Evolutionary conservation across 2,329 filamentous ascomycete species (phyloP).

Genomic region (Fusarium annulatum): DNA sequence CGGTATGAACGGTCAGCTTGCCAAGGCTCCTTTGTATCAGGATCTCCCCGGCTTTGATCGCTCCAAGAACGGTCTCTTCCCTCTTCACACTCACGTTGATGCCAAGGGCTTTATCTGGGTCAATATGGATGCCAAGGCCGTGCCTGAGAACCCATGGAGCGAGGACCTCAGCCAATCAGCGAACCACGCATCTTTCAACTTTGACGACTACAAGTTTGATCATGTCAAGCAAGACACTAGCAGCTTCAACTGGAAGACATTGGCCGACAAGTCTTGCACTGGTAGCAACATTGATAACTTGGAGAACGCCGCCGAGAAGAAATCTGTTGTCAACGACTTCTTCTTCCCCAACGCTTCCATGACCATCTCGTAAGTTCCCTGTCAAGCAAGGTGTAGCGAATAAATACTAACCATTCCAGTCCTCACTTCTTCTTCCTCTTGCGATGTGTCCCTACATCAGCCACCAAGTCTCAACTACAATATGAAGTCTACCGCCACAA

Average conservation of each 20-base stretch:
- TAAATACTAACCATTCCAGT: conserved; percentile 48
- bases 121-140: conserved; percentile 61
- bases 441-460: conserved; percentile 24
- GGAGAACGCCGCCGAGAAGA: conserved; percentile 11
- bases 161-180: conserved; percentile 57
- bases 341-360: conserved; percentile 39
- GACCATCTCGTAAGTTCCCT: conserved; percentile 55
- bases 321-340: conserved; percentile 26
- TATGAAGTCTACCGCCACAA: conserved; percentile 37
- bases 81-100: conserved; percentile 65
- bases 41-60: conserved; percentile 66
- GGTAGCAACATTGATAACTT: conserved; percentile 52
- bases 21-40: conserved; percentile 70
- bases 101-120: conserved; percentile 67
- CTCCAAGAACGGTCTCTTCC: conserved; percentile 64
- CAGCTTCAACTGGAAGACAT: conserved; percentile 69
- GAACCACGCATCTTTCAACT: conserved; percentile 57
- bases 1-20: conserved; percentile 66
- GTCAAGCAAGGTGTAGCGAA: conserved; percentile 55
- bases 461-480: conserved; percentile 17
- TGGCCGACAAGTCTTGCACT: conserved; percentile 49
- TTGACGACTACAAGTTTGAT: conserved; percentile 65
- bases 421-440: conserved; percentile 31
- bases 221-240: conserved; percentile 66
- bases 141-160: conserved; percentile 61